Evolutionary conservation across 345 rosid species (phyloP).

Genomic region (Rhodamnia argentea): DNA sequence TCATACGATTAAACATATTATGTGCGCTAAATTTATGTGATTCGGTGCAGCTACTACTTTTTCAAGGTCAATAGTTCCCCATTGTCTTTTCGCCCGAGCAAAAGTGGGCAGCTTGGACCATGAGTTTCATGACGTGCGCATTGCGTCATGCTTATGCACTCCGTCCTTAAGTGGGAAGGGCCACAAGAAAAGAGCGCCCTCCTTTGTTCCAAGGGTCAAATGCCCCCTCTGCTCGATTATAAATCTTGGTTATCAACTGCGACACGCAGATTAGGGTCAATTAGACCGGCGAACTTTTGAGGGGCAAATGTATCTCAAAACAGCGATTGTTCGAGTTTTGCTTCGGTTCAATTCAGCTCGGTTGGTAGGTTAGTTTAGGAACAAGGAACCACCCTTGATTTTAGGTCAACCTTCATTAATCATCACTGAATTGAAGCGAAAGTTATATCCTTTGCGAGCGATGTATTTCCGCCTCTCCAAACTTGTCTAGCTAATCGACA

Average conservation of each 20-base stretch:
- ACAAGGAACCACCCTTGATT: background rate
- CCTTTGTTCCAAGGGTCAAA: background rate
- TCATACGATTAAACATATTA: background rate
- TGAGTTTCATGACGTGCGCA: background rate
- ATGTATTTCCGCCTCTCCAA: background rate
- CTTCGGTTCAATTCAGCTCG: background rate
- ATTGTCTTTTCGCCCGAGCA: background rate
- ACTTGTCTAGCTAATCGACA: background rate
- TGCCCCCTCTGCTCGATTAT: background rate
- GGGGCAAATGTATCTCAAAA: background rate
- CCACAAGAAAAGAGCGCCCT: background rate
- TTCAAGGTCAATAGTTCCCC: background rate
- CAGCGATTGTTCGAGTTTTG: background rate
- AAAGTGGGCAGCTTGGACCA: background rate
- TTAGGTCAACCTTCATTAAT: background rate
- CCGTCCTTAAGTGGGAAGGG: background rate
- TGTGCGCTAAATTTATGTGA: background rate
- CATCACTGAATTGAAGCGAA: background rate
- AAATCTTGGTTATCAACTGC: background rate
- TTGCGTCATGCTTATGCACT: background rate
- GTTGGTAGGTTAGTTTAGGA: background rate
- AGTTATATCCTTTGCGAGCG: background rate
- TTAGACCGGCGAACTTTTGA: background rate
- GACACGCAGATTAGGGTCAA: background rate
- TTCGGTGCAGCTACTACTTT: background rate